These are phyloP conservation scores for Atkinsonella texensis DNA, from an alignment of 2,329 filamentous ascomycete genomes.

Conservation along the genomic window DNA sequence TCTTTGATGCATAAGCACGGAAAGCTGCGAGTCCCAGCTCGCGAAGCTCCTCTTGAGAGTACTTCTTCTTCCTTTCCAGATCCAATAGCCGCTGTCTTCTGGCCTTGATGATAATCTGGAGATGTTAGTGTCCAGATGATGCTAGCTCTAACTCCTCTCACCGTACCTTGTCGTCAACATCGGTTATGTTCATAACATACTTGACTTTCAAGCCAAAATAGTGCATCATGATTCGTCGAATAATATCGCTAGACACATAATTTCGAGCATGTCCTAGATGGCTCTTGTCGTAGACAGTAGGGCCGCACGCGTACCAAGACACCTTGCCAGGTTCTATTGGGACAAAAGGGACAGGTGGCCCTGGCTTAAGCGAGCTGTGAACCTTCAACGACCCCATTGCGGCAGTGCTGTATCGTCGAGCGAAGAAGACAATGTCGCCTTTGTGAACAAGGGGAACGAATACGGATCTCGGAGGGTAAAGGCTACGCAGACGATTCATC, in stretches of 20 bases:
- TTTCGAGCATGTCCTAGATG: constrained; percentile 78
- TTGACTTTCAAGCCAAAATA: constrained; percentile 75
- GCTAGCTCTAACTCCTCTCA: not conserved
- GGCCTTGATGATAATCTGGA: constrained; percentile 46
- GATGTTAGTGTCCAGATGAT: not conserved
- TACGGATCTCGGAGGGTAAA: constrained; percentile 15
- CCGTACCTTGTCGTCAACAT: constrained; percentile 61
- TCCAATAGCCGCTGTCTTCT: constrained; percentile 73
- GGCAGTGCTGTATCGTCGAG: constrained; percentile 23
- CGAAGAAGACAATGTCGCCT: constrained; percentile 12
- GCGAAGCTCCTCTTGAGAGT: constrained; percentile 32
- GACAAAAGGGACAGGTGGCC: constrained; percentile 60
- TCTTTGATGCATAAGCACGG: constrained; percentile 41
- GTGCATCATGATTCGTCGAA: constrained; percentile 68
- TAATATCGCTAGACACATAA: constrained; percentile 83
- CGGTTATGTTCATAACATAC: constrained; percentile 91
- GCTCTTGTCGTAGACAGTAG: constrained; percentile 72
- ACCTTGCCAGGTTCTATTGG: constrained; percentile 61
- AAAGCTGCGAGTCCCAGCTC: constrained; percentile 42
- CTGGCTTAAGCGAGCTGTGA: constrained; percentile 66
- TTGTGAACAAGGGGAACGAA: constrained; percentile 17
- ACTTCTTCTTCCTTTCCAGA: constrained; percentile 60
- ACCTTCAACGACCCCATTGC: constrained; percentile 52
- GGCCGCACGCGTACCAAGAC: constrained; percentile 82
- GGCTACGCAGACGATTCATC: constrained; percentile 24